phyloP scores from a whole-genome alignment of 306 rosid genomes.

The Neltuma alba region DNA sequence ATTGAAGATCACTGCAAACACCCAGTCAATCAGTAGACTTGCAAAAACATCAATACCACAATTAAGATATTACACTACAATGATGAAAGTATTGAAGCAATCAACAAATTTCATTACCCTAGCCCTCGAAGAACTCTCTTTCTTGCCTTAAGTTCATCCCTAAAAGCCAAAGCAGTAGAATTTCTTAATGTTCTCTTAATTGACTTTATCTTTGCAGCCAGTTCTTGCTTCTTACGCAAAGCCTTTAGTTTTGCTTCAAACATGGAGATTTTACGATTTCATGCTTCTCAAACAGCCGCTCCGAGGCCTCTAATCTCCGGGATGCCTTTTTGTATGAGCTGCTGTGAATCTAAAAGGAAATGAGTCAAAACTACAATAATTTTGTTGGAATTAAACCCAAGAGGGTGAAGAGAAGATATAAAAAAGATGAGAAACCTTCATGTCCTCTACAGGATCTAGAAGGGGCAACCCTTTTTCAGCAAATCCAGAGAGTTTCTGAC shows the following conservation, averaged over 20 bases:
- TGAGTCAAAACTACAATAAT: neutral
- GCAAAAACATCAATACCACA: neutral
- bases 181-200: constrained; percentile 74
- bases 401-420: neutral
- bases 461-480: constrained; percentile 74
- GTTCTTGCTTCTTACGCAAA: constrained; percentile 75
- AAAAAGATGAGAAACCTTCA: constrained; percentile 57
- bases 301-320: constrained; percentile 86
- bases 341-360: constrained; percentile 65
- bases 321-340: constrained; percentile 71
- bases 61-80: neutral
- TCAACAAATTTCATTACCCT: constrained; percentile 58
- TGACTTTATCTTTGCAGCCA: constrained; percentile 72
- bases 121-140: constrained; percentile 91
- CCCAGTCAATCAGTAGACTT: constrained; percentile 12
- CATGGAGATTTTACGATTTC: constrained; percentile 79
- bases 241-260: constrained; percentile 80
- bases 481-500: constrained; percentile 74
- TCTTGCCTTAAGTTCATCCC: constrained; percentile 94
- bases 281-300: constrained; percentile 83
- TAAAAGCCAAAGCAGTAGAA: constrained; percentile 83
- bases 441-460: constrained; percentile 94
- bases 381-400: neutral
- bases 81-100: neutral
- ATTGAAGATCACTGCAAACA: neutral